phyloP scores from a whole-genome alignment of 768 basidiomycete species.

The Amanita exitialis region DNA sequence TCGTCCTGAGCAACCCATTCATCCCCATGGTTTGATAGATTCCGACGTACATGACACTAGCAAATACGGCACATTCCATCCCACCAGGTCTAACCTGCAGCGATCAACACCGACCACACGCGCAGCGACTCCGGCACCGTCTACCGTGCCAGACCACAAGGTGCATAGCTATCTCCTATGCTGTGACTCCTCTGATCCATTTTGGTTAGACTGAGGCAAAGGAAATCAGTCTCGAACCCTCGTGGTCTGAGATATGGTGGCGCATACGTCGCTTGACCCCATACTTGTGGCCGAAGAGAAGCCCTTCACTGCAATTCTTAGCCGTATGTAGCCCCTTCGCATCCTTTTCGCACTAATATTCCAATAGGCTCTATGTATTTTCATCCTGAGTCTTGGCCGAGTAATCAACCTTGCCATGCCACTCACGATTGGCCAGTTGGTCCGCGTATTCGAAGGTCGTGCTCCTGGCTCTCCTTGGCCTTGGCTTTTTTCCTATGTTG shows the following conservation, averaged over 20 bases:
- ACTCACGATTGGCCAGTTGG: constrained; percentile 54
- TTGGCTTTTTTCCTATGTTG: constrained; percentile 58
- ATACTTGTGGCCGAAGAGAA: constrained; percentile 78
- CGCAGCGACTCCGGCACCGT: constrained; percentile 36
- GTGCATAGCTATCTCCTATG: constrained; percentile 14
- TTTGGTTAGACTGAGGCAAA: constrained; percentile 26
- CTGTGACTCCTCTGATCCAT: background rate
- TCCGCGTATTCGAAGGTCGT: constrained; percentile 42
- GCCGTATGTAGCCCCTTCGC: constrained; percentile 34
- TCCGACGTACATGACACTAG: constrained; percentile 30
- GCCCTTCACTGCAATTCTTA: constrained; percentile 52
- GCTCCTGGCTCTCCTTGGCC: constrained; percentile 50
- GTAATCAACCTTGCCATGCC: constrained; percentile 70
- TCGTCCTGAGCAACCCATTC: constrained; percentile 34
- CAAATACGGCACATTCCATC: constrained; percentile 73
- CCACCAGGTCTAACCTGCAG: constrained; percentile 36
- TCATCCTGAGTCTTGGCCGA: constrained; percentile 65
- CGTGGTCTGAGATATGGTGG: constrained; percentile 59
- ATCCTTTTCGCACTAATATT: background rate
- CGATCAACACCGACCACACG: constrained; percentile 47
- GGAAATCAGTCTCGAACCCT: constrained; percentile 51
- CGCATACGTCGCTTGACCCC: constrained; percentile 63
- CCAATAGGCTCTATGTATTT: constrained; percentile 50
- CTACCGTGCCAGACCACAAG: constrained; percentile 28
- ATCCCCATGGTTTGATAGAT: constrained; percentile 32